A percentile compares a stretch with the other conserved stretches of the same genome.
Evolutionary conservation across 139 green algal species (phyloP).

Genomic region (Chlamydomonas eustigma): DNA sequence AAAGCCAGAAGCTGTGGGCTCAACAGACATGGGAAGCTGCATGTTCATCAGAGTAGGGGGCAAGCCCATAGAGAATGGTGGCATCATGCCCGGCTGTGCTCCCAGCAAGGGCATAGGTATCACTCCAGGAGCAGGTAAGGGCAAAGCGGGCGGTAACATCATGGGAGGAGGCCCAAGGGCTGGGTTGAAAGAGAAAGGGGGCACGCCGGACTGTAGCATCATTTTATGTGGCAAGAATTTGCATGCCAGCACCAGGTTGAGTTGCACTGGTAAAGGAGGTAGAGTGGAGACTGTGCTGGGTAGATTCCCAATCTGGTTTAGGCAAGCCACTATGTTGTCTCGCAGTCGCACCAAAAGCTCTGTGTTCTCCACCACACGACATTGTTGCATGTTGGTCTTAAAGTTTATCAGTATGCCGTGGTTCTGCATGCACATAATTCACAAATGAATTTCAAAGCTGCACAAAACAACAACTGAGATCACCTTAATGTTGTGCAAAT

Average conservation of each 20-base stretch:
- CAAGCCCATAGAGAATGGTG: background rate
- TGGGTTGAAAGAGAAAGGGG: constrained; percentile 12
- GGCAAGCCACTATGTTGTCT: constrained; percentile 77
- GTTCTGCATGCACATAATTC: too few relatives aligned
- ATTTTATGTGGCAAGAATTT: constrained; percentile 47
- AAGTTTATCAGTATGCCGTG: constrained; percentile 59
- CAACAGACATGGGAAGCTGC: background rate
- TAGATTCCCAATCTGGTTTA: constrained; percentile 67
- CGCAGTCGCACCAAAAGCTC: constrained; percentile 72
- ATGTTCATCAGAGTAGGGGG: background rate
- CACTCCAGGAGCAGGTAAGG: background rate
- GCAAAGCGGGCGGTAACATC: constrained; percentile 24
- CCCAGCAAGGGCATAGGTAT: constrained; percentile 15
- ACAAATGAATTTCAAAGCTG: too few relatives aligned
- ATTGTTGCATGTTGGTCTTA: constrained; percentile 52
- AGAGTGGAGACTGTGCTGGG: constrained; percentile 74
- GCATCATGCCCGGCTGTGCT: background rate
- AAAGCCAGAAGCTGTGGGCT: too few relatives aligned
- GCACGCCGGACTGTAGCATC: constrained; percentile 5
- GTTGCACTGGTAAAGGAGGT: constrained; percentile 76
- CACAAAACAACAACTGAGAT: too few relatives aligned
- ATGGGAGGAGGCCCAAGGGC: constrained; percentile 14
- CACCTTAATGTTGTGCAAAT: too few relatives aligned
- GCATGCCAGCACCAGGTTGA: constrained; percentile 67
- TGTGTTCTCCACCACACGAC: constrained; percentile 76